Base-by-base conservation (phyloP, 768 basidiomycete species). In the Russula dissimulans region DNA sequence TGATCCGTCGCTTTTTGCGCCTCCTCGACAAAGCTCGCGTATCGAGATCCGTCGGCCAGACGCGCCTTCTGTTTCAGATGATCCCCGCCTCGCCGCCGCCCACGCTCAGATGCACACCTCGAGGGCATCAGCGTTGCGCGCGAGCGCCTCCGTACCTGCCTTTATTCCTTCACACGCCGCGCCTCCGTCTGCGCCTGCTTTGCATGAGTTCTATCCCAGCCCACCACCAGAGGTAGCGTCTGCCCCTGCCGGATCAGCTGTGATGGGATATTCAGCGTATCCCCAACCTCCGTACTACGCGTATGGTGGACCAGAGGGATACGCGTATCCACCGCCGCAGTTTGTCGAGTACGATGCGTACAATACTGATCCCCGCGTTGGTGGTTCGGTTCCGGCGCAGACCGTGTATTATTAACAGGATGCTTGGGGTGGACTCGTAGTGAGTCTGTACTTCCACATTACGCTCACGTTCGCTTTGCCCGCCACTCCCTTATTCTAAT, bases 21-120 rank as follows among this genome's bases (percentile, higher is more conserved):
- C 86, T 67, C 85, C 88, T 38, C 81, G 87, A 18, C 83, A 87
- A 69, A 81, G 79, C 59, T 80, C 83, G 22, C 85, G 87, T 50
- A 72, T 91, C 57, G 84, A 88, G 71, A 91, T 91, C 53, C 85
- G 88, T 60, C 81, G 86, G 12, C 88, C 82, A 2, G 69, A 69
- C 8, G 74, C 74, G 48, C 62, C 44, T 8, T 56, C 54, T 43
- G 12, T n/a, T 11, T 32, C 43, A 3, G 60, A 61, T 22, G 49
- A 56, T 29, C 12, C 36, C 3, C 46, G 32, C 17, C 38, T 34
- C 44, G 2, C 38, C 9, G 53, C 59, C 22, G 26, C 26, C 5
- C 59, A 48, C 39, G 26, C 45, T 22, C 59, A 60, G 22, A n/a
- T 31, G 9, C 42, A 56, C 17, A 14, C 34, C 34, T 51, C 57